These are phyloP conservation scores for Limtongozyma cylindracea DNA, from an alignment of 805 yeast species.

Conservation along the genomic window DNA sequence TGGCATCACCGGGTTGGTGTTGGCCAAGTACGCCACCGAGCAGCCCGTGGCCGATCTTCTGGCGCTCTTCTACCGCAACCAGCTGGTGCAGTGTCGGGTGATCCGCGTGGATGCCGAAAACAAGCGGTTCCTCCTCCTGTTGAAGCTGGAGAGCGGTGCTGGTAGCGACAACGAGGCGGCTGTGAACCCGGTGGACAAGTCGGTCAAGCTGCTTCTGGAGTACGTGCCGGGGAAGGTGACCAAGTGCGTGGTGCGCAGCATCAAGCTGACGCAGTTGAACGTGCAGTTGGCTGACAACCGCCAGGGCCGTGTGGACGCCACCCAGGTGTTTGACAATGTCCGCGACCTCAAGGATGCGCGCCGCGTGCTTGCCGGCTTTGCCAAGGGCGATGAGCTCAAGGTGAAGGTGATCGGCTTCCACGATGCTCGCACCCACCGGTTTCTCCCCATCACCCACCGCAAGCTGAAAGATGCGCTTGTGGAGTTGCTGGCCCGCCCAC, in stretches of 20 bases:
- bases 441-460: constrained; percentile 12
- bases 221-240: constrained; percentile 33
- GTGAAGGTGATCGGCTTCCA: constrained; percentile 58
- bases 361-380: constrained; percentile 33
- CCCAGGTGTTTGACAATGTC: constrained; percentile 13
- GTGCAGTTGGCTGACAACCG: constrained; percentile 54
- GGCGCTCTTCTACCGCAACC: constrained; percentile 30
- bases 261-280: constrained; percentile 51
- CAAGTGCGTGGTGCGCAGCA: constrained; percentile 29
- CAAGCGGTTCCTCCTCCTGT: constrained; percentile 43
- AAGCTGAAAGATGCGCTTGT: constrained; percentile 18
- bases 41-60: constrained; percentile 23
- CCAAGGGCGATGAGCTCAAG: constrained; percentile 26
- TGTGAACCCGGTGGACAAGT: constrained; percentile 33
- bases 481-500: neutral
- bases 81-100: constrained; percentile 48
- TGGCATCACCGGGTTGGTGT: constrained; percentile 58
- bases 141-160: constrained; percentile 6
- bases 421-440: constrained; percentile 42
- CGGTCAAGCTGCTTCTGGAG: constrained; percentile 22
- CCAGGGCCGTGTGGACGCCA: constrained; percentile 57
- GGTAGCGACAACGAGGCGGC: constrained; percentile 1
- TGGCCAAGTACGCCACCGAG: constrained; percentile 44
- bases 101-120: constrained; percentile 42
- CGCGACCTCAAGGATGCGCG: constrained; percentile 28